These are phyloP conservation scores for Teratosphaeria epicoccoides DNA, from an alignment of 2,329 filamentous ascomycete species.

Conservation along the genomic window DNA sequence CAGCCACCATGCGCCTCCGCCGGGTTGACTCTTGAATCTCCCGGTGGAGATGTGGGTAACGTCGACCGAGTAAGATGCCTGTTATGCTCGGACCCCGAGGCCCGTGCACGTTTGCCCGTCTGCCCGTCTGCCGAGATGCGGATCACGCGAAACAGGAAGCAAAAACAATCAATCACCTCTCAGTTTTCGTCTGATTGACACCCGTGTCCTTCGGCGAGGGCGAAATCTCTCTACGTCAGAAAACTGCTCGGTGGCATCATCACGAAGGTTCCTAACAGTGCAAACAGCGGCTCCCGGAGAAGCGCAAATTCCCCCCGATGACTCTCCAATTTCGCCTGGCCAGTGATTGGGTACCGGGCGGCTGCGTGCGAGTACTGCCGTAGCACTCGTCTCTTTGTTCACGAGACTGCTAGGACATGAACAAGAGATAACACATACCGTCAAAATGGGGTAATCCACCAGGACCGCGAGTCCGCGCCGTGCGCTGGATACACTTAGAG, in stretches of 20 bases:
- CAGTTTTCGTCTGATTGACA: background rate
- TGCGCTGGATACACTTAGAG: slow-evolving; percentile 2
- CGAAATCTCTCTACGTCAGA: slow-evolving; percentile 3
- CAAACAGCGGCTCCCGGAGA: background rate
- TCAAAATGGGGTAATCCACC: background rate
- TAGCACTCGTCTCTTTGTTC: background rate
- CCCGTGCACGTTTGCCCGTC: background rate
- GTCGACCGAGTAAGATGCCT: background rate
- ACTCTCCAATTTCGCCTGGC: background rate
- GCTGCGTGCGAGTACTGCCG: background rate
- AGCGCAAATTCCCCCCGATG: background rate
- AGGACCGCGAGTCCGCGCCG: background rate
- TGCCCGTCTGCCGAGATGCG: background rate
- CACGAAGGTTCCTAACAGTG: background rate
- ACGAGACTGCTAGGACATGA: background rate
- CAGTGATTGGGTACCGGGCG: slow-evolving; percentile 3
- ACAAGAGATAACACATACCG: background rate
- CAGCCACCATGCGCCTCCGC: slow-evolving; percentile 16
- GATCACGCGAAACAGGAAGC: background rate
- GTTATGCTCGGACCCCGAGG: slow-evolving; percentile 1
- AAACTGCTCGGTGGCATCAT: background rate
- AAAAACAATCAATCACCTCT: slow-evolving; percentile 4
- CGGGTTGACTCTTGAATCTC: slow-evolving; percentile 2
- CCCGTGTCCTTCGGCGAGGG: slow-evolving; percentile 12
- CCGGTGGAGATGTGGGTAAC: slow-evolving; percentile 3